phyloP scores from a whole-genome alignment of 2,329 filamentous ascomycete genomes.

The Fusarium coffeatum region DNA sequence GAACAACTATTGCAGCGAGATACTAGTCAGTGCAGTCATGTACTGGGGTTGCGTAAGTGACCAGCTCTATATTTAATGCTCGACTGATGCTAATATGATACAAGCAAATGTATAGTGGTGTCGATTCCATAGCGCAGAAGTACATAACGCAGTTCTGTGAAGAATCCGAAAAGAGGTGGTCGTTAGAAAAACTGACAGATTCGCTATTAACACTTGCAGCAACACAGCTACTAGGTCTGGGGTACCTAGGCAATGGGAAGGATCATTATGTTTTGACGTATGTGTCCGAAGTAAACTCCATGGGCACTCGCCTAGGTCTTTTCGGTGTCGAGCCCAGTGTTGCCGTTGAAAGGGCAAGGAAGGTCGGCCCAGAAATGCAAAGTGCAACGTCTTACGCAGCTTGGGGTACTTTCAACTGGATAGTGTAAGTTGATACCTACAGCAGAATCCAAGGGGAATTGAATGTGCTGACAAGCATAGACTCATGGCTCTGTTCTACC shows the following conservation, averaged over 20 bases:
- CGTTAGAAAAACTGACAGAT: conserved; percentile 16
- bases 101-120: conserved; percentile 28
- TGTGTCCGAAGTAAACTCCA: conserved; percentile 44
- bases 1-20: conserved; percentile 6
- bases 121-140: background rate
- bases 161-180: conserved; percentile 25
- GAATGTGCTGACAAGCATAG: conserved; percentile 1
- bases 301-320: conserved; percentile 49
- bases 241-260: conserved; percentile 51
- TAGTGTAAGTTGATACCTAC: conserved; percentile 47
- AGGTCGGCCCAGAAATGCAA: conserved; percentile 8
- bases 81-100: background rate
- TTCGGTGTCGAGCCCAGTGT: conserved; percentile 39
- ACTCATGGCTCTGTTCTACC: conserved; percentile 33
- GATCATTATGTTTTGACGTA: conserved; percentile 51
- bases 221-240: conserved; percentile 50
- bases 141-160: conserved; percentile 12
- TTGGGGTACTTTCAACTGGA: conserved; percentile 54
- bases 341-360: conserved; percentile 13
- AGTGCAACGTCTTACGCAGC: conserved; percentile 41
- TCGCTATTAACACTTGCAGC: conserved; percentile 47
- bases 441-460: background rate
- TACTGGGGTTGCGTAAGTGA: conserved; percentile 33
- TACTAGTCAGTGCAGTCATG: conserved; percentile 17
- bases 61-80: background rate